phyloP scores from a whole-genome alignment of 768 basidiomycete species.

The Hericium alpestre region DNA sequence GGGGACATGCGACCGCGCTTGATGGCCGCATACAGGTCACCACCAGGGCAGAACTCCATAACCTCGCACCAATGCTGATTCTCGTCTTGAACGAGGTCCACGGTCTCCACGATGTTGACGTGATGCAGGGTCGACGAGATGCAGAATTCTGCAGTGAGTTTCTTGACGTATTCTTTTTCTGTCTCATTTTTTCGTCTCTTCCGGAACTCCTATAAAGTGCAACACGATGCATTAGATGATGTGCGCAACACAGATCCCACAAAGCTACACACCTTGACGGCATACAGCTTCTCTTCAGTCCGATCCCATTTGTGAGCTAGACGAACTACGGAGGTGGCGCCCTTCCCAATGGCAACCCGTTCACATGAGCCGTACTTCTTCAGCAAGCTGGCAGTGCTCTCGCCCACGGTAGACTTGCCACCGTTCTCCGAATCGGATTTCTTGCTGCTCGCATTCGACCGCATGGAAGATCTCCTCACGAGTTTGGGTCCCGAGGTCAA shows the following conservation, averaged over 20 bases:
- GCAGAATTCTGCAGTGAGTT: slow-evolving; percentile 97
- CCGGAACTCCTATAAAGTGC: slow-evolving; percentile 75
- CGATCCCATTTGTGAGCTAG: slow-evolving; percentile 99
- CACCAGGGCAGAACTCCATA: slow-evolving; percentile 99
- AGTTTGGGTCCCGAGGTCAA: slow-evolving; percentile 68
- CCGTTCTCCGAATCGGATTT: slow-evolving; percentile 59
- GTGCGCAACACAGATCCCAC: not conserved
- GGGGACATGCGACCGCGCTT: slow-evolving; percentile 92
- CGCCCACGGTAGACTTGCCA: slow-evolving; percentile 35
- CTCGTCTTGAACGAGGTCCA: slow-evolving; percentile 99
- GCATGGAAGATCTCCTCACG: slow-evolving; percentile 55
- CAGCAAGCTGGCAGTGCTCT: slow-evolving; percentile 46
- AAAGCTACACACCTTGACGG: slow-evolving; percentile 73
- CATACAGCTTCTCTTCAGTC: slow-evolving; percentile 91
- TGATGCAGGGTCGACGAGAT: slow-evolving; percentile 94
- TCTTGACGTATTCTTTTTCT: slow-evolving; percentile 99
- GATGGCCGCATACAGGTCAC: slow-evolving; percentile 96
- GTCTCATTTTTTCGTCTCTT: slow-evolving; percentile 97
- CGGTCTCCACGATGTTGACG: slow-evolving; percentile 93
- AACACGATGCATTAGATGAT: not conserved
- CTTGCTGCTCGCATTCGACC: slow-evolving; percentile 52
- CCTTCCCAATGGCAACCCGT: slow-evolving; percentile 93
- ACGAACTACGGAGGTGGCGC: slow-evolving; percentile 93
- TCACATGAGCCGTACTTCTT: slow-evolving; percentile 98
- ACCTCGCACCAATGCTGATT: slow-evolving; percentile 96